Base-by-base conservation (phyloP, 192 early-diverging fungal genomes). In the Coemansia sp. region DNA sequence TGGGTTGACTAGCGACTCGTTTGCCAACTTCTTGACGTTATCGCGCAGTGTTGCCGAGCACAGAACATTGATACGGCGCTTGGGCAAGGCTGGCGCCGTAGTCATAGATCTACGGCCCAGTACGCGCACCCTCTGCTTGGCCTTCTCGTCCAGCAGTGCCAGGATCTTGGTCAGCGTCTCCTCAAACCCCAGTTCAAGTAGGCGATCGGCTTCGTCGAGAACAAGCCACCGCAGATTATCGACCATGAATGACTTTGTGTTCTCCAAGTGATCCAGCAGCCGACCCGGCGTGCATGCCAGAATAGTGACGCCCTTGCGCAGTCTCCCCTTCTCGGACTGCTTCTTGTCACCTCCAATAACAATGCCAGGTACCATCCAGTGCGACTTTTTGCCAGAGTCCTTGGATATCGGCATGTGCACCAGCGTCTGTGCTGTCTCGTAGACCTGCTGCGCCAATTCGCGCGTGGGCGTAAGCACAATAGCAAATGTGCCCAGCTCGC, bases 211-310 rank as follows among this genome's bases (percentile, higher is more conserved):
- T 78, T 99, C 97, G 79, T 99, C 97, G 24, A 99, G 81, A 3
- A 99, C 93, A 26, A 99, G 69, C 97, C 97, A 99, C 42, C 91
- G 84, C 67, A 99, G 71, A 75, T 95, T 88, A 46, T 89, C 85
- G 5, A 93, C 81, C 10, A 88, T 75, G 72, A 99, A 96, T 23
- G 92, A 86, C 85, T 87, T 80, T 35, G 93, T 95, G 68, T 87
- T 92, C 68, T 91, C 86, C 53, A 95, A 61, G 67, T 94, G 93
- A 65, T 93, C 92, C 69, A 94, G 83, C 14, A 99, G 78, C 39
- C 97, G 88, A n/a, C 97, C 97, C 20, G 97, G 97, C 4, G 97
- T 99, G 46, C 89, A 88, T 13, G 96, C 93, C 31, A 99, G 84
- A 35, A 99, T 87, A 43, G 92, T 92, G 16, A 91, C 81, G 8